These are phyloP conservation scores for Heterobasidion occidentale DNA, from an alignment of 1,284 basidiomycete genomes.

Conservation along the genomic window DNA sequence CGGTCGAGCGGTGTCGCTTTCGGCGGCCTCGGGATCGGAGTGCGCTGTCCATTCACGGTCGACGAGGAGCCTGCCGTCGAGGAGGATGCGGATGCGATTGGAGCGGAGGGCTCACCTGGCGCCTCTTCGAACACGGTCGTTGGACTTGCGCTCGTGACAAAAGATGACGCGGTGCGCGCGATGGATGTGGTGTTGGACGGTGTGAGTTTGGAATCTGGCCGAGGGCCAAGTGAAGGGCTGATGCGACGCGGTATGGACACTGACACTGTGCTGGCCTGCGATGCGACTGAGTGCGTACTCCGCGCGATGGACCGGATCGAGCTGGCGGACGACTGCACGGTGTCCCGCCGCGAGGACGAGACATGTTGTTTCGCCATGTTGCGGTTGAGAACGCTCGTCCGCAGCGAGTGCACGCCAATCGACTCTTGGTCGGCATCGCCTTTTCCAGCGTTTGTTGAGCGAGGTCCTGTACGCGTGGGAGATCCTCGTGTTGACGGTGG, in stretches of 20 bases:
- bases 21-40: slow-evolving; percentile 4
- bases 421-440: slow-evolving; percentile 35
- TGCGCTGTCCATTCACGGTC: slow-evolving; percentile 6
- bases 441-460: slow-evolving; percentile 12
- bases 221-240: slow-evolving; percentile 20
- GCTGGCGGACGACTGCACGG: slow-evolving; percentile 22
- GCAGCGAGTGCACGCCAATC: slow-evolving; percentile 43
- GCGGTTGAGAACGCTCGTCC: slow-evolving; percentile 49
- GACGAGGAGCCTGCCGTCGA: slow-evolving; percentile 5
- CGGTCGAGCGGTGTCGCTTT: slow-evolving; percentile 9
- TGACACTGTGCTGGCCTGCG: slow-evolving; percentile 18
- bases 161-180: slow-evolving; percentile 14
- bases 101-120: slow-evolving; percentile 7
- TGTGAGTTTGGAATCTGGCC: slow-evolving; percentile 65
- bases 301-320: slow-evolving; percentile 40
- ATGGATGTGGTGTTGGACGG: slow-evolving; percentile 20
- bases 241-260: slow-evolving; percentile 16
- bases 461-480: slow-evolving; percentile 18
- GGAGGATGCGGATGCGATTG: neutral
- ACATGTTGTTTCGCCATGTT: slow-evolving; percentile 24
- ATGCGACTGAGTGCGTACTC: slow-evolving; percentile 29
- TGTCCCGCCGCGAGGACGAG: slow-evolving; percentile 8
- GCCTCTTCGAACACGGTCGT: slow-evolving; percentile 14
- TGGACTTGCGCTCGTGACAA: slow-evolving; percentile 9
- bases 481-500: slow-evolving; percentile 6